Conservation (phyloP, 2,329 filamentous ascomycete genomes). For the Talaromyces albobiverticillius region DNA sequence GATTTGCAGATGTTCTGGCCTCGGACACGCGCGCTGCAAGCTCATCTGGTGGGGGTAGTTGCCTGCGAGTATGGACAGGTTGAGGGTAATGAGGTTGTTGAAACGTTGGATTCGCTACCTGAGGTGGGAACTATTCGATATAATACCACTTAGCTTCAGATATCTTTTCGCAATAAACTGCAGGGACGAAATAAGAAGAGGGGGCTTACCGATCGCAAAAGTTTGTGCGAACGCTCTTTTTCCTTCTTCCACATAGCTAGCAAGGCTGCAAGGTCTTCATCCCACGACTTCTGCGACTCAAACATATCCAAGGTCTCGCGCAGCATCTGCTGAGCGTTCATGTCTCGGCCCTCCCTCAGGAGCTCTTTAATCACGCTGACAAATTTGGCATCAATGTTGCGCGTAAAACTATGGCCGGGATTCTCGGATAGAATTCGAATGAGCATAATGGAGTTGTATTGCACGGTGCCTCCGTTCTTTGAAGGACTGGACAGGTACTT, state of each 20-base stretch:
- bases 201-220: constrained; percentile 24
- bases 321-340: constrained; percentile 77
- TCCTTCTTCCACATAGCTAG: constrained; percentile 88
- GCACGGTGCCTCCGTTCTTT: constrained; percentile 62
- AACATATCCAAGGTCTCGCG: constrained; percentile 82
- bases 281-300: constrained; percentile 66
- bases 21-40: constrained; percentile 83
- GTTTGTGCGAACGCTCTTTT: constrained; percentile 62
- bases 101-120: background rate
- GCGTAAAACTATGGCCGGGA: constrained; percentile 85
- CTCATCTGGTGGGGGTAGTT: constrained; percentile 67
- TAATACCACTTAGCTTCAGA: background rate
- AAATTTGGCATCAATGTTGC: constrained; percentile 84
- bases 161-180: background rate
- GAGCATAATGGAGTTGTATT: constrained; percentile 97
- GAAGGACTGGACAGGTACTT: constrained; percentile 77
- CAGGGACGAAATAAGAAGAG: no score
- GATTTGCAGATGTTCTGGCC: constrained; percentile 82
- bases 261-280: constrained; percentile 69
- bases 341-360: constrained; percentile 67
- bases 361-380: constrained; percentile 71
- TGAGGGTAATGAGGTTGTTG: constrained; percentile 19
- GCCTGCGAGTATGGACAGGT: constrained; percentile 39
- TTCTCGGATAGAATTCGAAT: constrained; percentile 90
- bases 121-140: background rate